Conservation (phyloP, 345 rosid genomes). For the Moricandia arvensis region DNA sequence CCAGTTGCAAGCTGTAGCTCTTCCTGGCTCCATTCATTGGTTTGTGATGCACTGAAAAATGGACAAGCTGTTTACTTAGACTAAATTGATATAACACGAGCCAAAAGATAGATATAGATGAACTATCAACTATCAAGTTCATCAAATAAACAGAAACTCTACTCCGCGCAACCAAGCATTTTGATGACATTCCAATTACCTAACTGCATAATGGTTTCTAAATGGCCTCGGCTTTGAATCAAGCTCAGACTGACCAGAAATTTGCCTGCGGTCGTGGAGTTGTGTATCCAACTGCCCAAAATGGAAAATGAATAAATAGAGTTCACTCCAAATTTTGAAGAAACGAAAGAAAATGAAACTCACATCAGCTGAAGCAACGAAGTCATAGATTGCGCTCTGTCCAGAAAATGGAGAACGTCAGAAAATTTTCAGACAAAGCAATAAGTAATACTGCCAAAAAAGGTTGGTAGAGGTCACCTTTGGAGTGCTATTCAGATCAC, state of each 20-base stretch:
- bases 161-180: slow-evolving; percentile 4
- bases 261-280: slow-evolving; percentile 58
- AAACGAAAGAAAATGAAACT: slow-evolving; percentile 29
- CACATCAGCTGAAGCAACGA: slow-evolving; percentile 78
- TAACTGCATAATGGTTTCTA: slow-evolving; percentile 30
- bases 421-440: slow-evolving; percentile 3
- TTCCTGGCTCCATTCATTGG: slow-evolving; percentile 60
- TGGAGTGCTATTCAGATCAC: slow-evolving; percentile 59
- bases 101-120: background rate
- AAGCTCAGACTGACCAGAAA: slow-evolving; percentile 62
- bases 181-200: slow-evolving; percentile 36
- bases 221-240: slow-evolving; percentile 33
- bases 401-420: slow-evolving; percentile 28
- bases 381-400: slow-evolving; percentile 89
- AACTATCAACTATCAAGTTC: background rate
- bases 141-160: background rate
- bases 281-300: slow-evolving; percentile 65
- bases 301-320: slow-evolving; percentile 13
- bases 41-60: slow-evolving; percentile 32
- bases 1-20: slow-evolving; percentile 79
- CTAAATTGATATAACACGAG: background rate
- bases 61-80: slow-evolving; percentile 2
- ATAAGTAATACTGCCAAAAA: background rate
- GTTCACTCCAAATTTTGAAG: background rate
- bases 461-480: slow-evolving; percentile 44